Base-by-base conservation (phyloP, 148 eudicot genomes). In the Arbutus unedo region DNA sequence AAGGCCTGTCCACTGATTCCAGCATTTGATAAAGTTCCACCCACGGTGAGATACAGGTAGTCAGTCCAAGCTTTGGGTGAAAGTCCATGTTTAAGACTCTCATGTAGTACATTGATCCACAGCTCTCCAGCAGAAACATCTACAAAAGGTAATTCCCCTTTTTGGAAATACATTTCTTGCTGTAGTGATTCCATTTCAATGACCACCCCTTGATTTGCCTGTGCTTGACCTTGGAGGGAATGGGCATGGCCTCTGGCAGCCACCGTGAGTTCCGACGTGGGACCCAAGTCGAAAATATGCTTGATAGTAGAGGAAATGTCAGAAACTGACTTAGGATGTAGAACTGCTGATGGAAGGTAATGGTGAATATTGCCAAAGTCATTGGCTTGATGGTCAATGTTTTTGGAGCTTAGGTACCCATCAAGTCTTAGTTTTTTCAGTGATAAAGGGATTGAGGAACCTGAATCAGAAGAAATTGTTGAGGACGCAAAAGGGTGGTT, bases 1-100 rank as follows among this genome's bases (percentile, higher is more conserved):
- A 93, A 96, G 25, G 99, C 97, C 81, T 96, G 99, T 3, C 99
- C 99, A 66, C 99, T 96, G 41, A 96, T 86, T 73, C 99, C 99
- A 3, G 94, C 99, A 79, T 96, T 96, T 8, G 99, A 96, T 80
- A 96, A 85, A 55, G 99, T 96, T 8, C 99, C 99, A 9, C 99
- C 99, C 21, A 96, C 97, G 3, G 96, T 96, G 71, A 96, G 90
- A 86, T 94, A 89, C 82, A 96, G 95, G 86, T 96, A 96, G 85
- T 96, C 99, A 8, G 99, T 96, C 99, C 99, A 96, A 53, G 98
- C 90, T 82, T 88, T 94, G 13, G 99, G 99, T 5, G 99, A 50
- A 76, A 94, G 83, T 6, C 98, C 99, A 38, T 84, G 82, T 80
- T 92, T 89, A n/a, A 96, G 89, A 82, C 95, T 87, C 83, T 94